Evolutionary conservation across 306 rosid species (phyloP), one percentile per base, ranked within the genome.

Genomic region (Castanopsis chinensis): DNA sequence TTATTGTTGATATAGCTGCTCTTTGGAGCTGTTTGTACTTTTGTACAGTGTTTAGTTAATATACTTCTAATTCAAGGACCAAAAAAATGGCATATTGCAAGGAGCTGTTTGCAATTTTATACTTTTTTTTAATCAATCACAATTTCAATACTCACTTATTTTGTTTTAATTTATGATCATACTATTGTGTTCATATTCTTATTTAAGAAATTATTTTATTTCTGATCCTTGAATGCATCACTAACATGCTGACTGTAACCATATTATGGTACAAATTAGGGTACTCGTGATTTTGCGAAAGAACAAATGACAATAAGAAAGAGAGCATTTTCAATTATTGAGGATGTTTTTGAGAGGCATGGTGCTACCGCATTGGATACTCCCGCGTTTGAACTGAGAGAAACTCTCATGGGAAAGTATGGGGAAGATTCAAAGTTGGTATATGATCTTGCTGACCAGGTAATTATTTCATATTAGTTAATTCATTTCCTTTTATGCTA

Each of bases 391-490:
- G 99, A 95, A 81, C 82, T 95, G 85, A 95, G 98, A 63, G 99
- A 95, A 78, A 91, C 97, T 71, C 98, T 95, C 75, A 91, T 72
- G 92, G 99, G 98, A 28, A 95, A 95, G 83, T 95, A 95, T 70
- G 99, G 99, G 78, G 99, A 95, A 84, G 99, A 95, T 84, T 95
- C 99, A 27, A 95, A 95, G 87, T 85, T 95, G 84, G 86, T 94
- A 82, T 94, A 90, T 83, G 98, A 94, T 88, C 98, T 95, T 58
- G 98, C 99, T 35, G 99, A 95, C 80, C 99, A 95, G 99, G 99
- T 95, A 87, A 78, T 69, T 83, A 54, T 70, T 18, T 83, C 60
- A 45, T 68, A 59, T 71, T 63, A 73, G 49, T 59, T 28, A 30
- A 41, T 80, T 57, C 72, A 63, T 54, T 59, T 72, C 64, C 43